A percentile compares a stretch with the other conserved stretches of the same genome.
These are phyloP conservation scores for Sugiyamaella pinicola DNA, from an alignment of 1,139 yeast genomes.

Conservation along the genomic window DNA sequence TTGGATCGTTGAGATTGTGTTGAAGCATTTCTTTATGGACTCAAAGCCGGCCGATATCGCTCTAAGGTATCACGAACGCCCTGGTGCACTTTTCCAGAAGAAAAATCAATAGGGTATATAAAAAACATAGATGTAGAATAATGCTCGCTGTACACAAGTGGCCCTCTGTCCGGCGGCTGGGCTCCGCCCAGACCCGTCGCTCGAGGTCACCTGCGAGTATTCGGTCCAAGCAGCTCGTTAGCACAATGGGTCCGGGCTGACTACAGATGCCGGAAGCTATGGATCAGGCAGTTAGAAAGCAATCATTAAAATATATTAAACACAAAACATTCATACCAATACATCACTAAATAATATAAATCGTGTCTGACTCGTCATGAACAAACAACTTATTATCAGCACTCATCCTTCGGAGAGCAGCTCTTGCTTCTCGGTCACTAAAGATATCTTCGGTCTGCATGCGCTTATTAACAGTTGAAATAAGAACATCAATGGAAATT, in stretches of 20 bases:
- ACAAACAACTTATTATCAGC: slow-evolving; percentile 44
- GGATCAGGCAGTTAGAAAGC: not conserved
- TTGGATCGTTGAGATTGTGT: slow-evolving; percentile 74
- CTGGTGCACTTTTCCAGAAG: slow-evolving; percentile 36
- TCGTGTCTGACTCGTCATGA: slow-evolving; percentile 29
- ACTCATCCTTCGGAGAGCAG: slow-evolving; percentile 43
- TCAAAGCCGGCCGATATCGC: slow-evolving; percentile 93
- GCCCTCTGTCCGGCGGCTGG: too few relatives aligned
- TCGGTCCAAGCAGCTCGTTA: too few relatives aligned
- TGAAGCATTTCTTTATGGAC: slow-evolving; percentile 87
- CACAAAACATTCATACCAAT: not conserved
- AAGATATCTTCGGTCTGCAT: slow-evolving; percentile 43
- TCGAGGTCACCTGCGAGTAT: too few relatives aligned
- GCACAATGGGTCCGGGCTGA: too few relatives aligned
- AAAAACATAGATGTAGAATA: slow-evolving; percentile 12
- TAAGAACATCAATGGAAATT: slow-evolving; percentile 34
- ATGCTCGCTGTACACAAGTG: not conserved
- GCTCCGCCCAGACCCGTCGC: too few relatives aligned
- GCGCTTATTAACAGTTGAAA: slow-evolving; percentile 40
- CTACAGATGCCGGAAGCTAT: too few relatives aligned
- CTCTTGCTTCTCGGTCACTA: slow-evolving; percentile 40
- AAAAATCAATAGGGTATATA: slow-evolving; percentile 34
- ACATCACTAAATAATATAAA: slow-evolving; percentile 30
- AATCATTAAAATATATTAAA: not conserved
- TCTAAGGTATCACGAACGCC: slow-evolving; percentile 40